phyloP scores from a whole-genome alignment of 768 basidiomycete genomes.

The Boletus rex-veris region DNA sequence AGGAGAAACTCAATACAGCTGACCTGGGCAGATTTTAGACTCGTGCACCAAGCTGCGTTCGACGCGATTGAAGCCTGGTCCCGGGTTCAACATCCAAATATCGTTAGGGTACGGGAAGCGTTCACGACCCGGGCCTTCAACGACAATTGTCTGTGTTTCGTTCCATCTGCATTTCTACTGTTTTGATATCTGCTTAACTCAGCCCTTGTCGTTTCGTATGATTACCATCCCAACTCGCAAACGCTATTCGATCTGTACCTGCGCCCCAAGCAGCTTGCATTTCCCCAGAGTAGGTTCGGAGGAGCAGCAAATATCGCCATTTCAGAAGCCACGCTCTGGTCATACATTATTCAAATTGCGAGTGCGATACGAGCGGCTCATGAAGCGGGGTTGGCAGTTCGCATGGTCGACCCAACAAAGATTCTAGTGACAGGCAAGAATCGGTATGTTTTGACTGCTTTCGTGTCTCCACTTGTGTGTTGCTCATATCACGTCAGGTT shows the following conservation, averaged over 20 bases:
- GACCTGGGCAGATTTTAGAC: conserved; percentile 63
- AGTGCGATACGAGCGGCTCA: conserved; percentile 86
- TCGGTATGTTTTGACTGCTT: conserved; percentile 43
- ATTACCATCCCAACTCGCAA: conserved; percentile 79
- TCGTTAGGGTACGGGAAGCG: conserved; percentile 82
- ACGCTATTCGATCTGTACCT: conserved; percentile 81
- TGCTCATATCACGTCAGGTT: conserved; percentile 44
- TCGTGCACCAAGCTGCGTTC: conserved; percentile 81
- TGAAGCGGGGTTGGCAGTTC: conserved; percentile 71
- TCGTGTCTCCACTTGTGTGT: background rate
- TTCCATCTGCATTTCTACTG: conserved; percentile 1
- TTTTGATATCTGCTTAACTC: conserved; percentile 8
- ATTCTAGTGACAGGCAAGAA: conserved; percentile 88
- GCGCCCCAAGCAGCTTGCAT: conserved; percentile 46
- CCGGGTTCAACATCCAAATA: conserved; percentile 76
- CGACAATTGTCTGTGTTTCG: conserved; percentile 70
- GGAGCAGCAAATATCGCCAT: conserved; percentile 36
- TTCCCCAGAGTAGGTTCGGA: conserved; percentile 35
- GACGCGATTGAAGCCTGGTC: conserved; percentile 82
- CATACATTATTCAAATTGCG: conserved; percentile 86
- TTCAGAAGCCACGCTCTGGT: conserved; percentile 85
- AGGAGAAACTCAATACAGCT: background rate
- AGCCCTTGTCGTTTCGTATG: conserved; percentile 92
- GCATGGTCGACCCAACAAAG: conserved; percentile 83
- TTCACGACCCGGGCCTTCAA: conserved; percentile 93